Percentiles rank a stretch among this genome's conserved stretches.
Evolutionary conservation across 2,329 filamentous ascomycete genomes (phyloP).

Genomic region (Fusarium penzigii): DNA sequence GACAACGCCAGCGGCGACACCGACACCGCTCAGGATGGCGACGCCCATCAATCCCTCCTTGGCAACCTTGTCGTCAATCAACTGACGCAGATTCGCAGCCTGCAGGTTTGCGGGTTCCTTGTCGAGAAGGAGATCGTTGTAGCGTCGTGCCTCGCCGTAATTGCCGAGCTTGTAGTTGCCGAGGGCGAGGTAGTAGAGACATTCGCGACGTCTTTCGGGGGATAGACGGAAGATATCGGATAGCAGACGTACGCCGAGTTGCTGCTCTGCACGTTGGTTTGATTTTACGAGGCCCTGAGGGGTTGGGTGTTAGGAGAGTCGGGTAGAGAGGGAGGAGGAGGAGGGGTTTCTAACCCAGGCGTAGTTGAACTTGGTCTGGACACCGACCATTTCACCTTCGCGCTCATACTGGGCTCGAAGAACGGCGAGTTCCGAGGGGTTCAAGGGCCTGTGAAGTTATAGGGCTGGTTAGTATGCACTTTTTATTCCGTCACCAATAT

Average conservation of each 20-base stretch:
- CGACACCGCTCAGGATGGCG: conserved; percentile 90
- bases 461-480: too few relatives aligned
- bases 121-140: conserved; percentile 90
- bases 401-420: conserved; percentile 94
- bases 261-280: conserved; percentile 78
- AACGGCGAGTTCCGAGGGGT: conserved; percentile 88
- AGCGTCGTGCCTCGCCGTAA: conserved; percentile 90
- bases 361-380: conserved; percentile 99
- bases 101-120: conserved; percentile 92
- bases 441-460: conserved; percentile 67
- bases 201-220: conserved; percentile 92
- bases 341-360: conserved; percentile 71
- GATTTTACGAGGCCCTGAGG: conserved; percentile 88
- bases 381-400: conserved; percentile 92
- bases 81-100: conserved; percentile 76
- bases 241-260: conserved; percentile 89
- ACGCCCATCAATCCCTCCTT: conserved; percentile 93
- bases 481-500: too few relatives aligned
- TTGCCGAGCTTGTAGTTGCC: conserved; percentile 99
- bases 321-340: neutral
- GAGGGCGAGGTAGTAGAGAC: conserved; percentile 95
- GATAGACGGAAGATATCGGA: conserved; percentile 95
- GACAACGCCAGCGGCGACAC: conserved; percentile 89
- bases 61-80: conserved; percentile 96
- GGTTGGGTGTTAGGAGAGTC: neutral